Evolutionary conservation across 371 early-diverging fungal species (phyloP).

Genomic region (Rhizopus sp.): DNA sequence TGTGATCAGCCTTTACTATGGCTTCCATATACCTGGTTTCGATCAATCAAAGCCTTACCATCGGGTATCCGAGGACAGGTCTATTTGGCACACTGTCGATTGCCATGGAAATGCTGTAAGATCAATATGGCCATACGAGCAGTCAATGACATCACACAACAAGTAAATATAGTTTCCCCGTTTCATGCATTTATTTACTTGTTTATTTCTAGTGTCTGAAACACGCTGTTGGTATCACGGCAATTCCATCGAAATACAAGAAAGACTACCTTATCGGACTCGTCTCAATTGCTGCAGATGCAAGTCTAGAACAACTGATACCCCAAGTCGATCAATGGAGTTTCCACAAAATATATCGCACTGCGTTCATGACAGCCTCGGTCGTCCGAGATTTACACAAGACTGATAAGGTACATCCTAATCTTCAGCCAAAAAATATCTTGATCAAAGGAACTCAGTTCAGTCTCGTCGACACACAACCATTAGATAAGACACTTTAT

Average conservation of each 20-base stretch:
- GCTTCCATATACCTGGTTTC: constrained; percentile 23
- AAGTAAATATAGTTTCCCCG: not conserved
- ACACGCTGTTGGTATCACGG: constrained; percentile 23
- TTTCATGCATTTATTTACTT: not conserved
- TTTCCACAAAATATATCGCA: constrained; percentile 17
- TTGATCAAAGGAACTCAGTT: not conserved
- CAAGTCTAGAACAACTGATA: constrained; percentile 22
- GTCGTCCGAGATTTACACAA: constrained; percentile 17
- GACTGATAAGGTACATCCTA: constrained; percentile 13
- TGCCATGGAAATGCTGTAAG: constrained; percentile 5
- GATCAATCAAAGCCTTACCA: constrained; percentile 5
- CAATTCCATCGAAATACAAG: constrained; percentile 9
- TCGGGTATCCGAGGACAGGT: constrained; percentile 26
- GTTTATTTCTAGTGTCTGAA: not conserved
- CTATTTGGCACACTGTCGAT: constrained; percentile 12
- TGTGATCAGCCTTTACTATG: constrained; percentile 10
- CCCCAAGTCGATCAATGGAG: constrained; percentile 28
- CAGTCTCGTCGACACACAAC: constrained; percentile 4
- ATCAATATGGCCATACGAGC: not conserved
- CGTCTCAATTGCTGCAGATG: constrained; percentile 13
- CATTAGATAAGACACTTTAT: constrained; percentile 3
- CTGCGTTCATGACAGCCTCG: constrained; percentile 10
- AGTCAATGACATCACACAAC: constrained; percentile 4
- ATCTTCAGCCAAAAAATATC: constrained; percentile 21
- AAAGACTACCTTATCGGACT: constrained; percentile 10